phyloP scores from a whole-genome alignment of 306 rosid species.

The Lablab purpureus region DNA sequence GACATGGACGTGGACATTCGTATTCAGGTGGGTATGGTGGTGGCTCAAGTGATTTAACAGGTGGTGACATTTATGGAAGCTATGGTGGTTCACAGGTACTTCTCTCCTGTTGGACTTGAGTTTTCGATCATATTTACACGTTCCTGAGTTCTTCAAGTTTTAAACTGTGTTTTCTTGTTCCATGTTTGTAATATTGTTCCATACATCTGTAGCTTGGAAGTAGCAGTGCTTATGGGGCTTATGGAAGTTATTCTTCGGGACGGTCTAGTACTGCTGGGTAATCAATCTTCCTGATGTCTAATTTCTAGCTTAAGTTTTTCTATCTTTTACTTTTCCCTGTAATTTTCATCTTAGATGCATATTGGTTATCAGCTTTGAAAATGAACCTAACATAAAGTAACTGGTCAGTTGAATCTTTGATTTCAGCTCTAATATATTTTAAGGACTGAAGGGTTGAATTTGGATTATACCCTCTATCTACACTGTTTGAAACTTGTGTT shows the following conservation, averaged over 20 bases:
- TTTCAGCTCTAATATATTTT: constrained; percentile 11
- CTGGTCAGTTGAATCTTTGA: constrained; percentile 1
- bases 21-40: constrained; percentile 86
- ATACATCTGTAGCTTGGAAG: constrained; percentile 72
- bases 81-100: constrained; percentile 92
- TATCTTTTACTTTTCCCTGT: not conserved
- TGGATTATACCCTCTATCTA: constrained; percentile 14
- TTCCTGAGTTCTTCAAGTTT: constrained; percentile 25
- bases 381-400: constrained; percentile 16
- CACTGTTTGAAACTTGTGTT: constrained; percentile 33
- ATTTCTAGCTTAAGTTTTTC: constrained; percentile 13
- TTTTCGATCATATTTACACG: constrained; percentile 23
- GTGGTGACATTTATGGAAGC: constrained; percentile 75
- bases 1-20: constrained; percentile 91
- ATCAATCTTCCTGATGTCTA: constrained; percentile 43
- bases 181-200: constrained; percentile 39
- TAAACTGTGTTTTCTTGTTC: constrained; percentile 33
- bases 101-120: not conserved
- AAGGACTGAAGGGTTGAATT: constrained; percentile 8
- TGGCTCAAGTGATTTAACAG: constrained; percentile 75
- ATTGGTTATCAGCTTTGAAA: not conserved
- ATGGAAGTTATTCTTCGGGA: constrained; percentile 85
- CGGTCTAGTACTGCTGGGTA: constrained; percentile 83
- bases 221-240: constrained; percentile 81
- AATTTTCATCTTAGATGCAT: constrained; percentile 14